These are phyloP conservation scores for Mycena albidolilacea DNA, from an alignment of 768 basidiomycete species.

Conservation along the genomic window DNA sequence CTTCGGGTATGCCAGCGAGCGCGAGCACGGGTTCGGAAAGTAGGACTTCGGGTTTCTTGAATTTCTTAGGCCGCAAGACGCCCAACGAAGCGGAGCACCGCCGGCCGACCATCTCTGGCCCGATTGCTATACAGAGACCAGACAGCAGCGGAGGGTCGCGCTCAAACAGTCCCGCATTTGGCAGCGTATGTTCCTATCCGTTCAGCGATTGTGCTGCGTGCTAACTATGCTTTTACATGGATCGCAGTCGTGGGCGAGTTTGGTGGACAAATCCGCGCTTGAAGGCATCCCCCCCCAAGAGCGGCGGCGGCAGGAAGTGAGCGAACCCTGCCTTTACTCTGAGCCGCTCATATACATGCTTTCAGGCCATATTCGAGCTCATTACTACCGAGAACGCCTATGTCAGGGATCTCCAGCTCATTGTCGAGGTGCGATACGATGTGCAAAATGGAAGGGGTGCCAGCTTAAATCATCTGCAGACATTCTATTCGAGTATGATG, in stretches of 20 bases:
- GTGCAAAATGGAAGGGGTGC: neutral
- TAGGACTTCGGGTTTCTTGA: slow-evolving; percentile 66
- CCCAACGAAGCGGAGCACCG: slow-evolving; percentile 54
- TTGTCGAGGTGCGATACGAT: slow-evolving; percentile 77
- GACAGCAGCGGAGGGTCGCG: slow-evolving; percentile 51
- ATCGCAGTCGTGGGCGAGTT: slow-evolving; percentile 89
- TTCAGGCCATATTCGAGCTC: slow-evolving; percentile 92
- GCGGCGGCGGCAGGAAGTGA: slow-evolving; percentile 89
- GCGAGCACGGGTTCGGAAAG: slow-evolving; percentile 37
- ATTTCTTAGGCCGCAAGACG: slow-evolving; percentile 77
- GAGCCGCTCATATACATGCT: neutral
- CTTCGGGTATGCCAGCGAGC: slow-evolving; percentile 37
- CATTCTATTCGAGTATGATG: slow-evolving; percentile 89
- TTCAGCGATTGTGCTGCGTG: slow-evolving; percentile 13
- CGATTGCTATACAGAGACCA: slow-evolving; percentile 60
- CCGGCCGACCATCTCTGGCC: slow-evolving; percentile 77
- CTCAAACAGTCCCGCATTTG: slow-evolving; percentile 75
- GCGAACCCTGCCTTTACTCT: slow-evolving; percentile 18
- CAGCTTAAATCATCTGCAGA: slow-evolving; percentile 56
- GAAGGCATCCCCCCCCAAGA: slow-evolving; percentile 85
- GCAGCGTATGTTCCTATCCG: slow-evolving; percentile 62
- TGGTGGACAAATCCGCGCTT: slow-evolving; percentile 88
- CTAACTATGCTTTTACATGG: neutral
- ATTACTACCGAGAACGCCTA: slow-evolving; percentile 93
- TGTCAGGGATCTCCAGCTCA: slow-evolving; percentile 91